A percentile compares a stretch with the other conserved stretches of the same genome.
Evolutionary conservation across 129 eudicot genomes (phyloP).

Genomic region (Cynara cardunculus): DNA sequence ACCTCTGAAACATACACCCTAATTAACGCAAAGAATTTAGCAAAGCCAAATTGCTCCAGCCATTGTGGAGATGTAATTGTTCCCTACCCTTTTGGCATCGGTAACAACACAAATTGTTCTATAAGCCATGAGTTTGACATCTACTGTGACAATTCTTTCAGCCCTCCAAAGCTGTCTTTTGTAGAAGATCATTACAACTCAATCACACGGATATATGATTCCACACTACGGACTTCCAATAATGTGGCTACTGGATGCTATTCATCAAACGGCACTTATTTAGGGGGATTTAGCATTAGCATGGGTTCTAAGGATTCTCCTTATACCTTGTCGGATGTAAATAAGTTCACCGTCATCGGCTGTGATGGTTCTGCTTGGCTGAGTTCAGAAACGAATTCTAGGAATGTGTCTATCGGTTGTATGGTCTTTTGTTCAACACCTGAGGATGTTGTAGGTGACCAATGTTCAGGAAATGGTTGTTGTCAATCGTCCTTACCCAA

Average conservation of each 20-base stretch:
- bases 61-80: conserved; percentile 18
- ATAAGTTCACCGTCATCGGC: conserved; percentile 35
- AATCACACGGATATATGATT: conserved; percentile 22
- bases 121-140: too few relatives aligned
- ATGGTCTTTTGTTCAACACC: neutral
- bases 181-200: neutral
- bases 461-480: conserved; percentile 47
- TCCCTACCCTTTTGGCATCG: conserved; percentile 37
- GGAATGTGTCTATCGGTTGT: conserved; percentile 25
- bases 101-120: too few relatives aligned
- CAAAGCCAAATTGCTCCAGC: conserved; percentile 21
- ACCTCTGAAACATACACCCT: neutral
- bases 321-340: conserved; percentile 28
- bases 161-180: conserved; percentile 29
- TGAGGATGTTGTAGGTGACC: conserved; percentile 4
- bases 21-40: neutral
- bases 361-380: conserved; percentile 36
- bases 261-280: neutral
- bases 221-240: conserved; percentile 7
- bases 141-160: conserved; percentile 27
- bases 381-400: neutral
- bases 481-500: conserved; percentile 34
- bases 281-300: neutral
- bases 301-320: neutral
- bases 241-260: neutral